Evolutionary conservation across 2,329 filamentous ascomycete genomes (phyloP).

Genomic region (Epichloe elymi): DNA sequence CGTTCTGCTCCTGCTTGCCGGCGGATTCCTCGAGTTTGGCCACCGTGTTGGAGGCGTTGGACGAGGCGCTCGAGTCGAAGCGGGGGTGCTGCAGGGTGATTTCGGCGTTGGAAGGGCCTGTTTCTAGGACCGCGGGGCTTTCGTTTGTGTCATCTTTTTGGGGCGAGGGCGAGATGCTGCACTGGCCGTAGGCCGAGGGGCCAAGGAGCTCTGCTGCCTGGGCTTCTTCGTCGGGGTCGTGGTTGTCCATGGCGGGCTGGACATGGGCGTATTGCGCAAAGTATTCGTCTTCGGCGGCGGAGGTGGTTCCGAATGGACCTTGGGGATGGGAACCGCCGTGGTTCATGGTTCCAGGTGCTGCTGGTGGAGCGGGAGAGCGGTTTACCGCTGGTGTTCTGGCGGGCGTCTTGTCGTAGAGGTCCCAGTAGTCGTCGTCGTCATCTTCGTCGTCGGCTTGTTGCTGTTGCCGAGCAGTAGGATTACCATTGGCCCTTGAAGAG

Average conservation of each 20-base stretch:
- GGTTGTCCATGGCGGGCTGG: conserved; percentile 67
- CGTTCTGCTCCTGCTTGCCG: conserved; percentile 45
- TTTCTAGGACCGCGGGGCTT: conserved; percentile 11
- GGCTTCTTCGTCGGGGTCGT: conserved; percentile 62
- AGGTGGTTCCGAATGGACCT: conserved; percentile 10
- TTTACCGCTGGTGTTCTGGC: conserved; percentile 49
- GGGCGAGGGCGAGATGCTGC: not conserved
- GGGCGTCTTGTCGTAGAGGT: conserved; percentile 60
- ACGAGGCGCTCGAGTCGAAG: conserved; percentile 44
- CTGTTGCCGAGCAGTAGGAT: conserved; percentile 3
- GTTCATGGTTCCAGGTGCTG: conserved; percentile 15
- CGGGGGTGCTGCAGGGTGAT: conserved; percentile 36
- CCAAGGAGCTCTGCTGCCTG: conserved; percentile 19
- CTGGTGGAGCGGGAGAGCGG: conserved; percentile 46
- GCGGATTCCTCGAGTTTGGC: conserved; percentile 47
- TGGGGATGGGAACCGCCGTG: conserved; percentile 6
- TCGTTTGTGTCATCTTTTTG: conserved; percentile 4
- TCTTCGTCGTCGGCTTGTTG: conserved; percentile 1
- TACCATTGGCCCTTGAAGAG: conserved; percentile 7
- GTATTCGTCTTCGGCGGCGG: conserved; percentile 53
- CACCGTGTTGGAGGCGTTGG: conserved; percentile 42
- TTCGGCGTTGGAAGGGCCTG: conserved; percentile 10
- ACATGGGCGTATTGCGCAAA: conserved; percentile 66
- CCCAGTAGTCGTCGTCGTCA: conserved; percentile 58
- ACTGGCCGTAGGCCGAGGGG: conserved; percentile 16